A percentile compares a stretch with the other conserved stretches of the same genome.
Evolutionary conservation across 2,329 filamentous ascomycete genomes (phyloP).

Genomic region (Cladosporium sp.): DNA sequence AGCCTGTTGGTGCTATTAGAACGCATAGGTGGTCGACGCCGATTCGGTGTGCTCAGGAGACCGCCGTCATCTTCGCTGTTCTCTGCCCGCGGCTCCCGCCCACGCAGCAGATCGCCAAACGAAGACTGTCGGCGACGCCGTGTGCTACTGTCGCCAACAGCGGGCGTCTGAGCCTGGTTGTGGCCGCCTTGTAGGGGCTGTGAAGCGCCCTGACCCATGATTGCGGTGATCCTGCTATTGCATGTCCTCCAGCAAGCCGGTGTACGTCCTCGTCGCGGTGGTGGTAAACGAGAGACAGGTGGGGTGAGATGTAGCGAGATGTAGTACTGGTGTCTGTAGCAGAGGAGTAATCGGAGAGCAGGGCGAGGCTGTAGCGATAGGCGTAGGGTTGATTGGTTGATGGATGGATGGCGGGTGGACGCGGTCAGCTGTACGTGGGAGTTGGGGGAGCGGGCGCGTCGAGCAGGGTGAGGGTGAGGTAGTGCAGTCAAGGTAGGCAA

Average conservation of each 20-base stretch:
- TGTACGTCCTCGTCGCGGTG: not conserved
- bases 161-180: not conserved
- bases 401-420: constrained; percentile 2
- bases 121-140: constrained; percentile 9
- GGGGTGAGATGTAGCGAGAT: not conserved
- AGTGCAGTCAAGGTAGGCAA: not conserved
- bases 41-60: not conserved
- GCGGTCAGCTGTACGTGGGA: constrained; percentile 4
- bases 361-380: not conserved
- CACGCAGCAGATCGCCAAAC: constrained; percentile 6
- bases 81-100: not conserved
- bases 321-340: too few species aligned
- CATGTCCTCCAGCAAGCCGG: constrained; percentile 3
- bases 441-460: not conserved
- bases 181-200: constrained; percentile 19
- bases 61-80: constrained; percentile 2
- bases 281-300: not conserved
- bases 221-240: not conserved
- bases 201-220: constrained; percentile 32
- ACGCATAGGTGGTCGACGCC: constrained; percentile 15
- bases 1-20: constrained; percentile 23
- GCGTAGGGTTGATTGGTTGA: constrained; percentile 2
- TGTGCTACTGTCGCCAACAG: constrained; percentile 1
- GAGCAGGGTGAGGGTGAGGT: not conserved
- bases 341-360: not conserved